Evolutionary conservation across 2,329 filamentous ascomycete genomes (phyloP).

Genomic region (Gaeumannomyces sp.): DNA sequence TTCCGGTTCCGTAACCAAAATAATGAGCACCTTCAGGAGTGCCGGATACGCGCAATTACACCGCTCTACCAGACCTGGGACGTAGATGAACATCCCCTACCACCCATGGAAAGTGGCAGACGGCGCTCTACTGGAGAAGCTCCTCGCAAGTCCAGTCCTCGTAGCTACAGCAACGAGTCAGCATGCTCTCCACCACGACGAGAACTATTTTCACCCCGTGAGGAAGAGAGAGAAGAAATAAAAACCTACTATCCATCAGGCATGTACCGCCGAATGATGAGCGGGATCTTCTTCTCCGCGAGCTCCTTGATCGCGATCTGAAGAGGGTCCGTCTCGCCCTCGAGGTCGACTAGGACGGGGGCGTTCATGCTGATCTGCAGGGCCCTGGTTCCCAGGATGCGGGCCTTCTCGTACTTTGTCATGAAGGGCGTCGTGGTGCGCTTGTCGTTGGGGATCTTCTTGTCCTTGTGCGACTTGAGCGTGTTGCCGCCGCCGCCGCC

Average conservation of each 20-base stretch:
- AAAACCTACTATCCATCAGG: slow-evolving; percentile 86
- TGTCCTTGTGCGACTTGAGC: slow-evolving; percentile 58
- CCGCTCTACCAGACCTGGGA: not conserved
- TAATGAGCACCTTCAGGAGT: not conserved
- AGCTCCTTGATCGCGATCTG: slow-evolving; percentile 98
- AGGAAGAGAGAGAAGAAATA: not conserved
- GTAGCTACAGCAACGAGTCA: slow-evolving; percentile 55
- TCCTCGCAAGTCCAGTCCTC: slow-evolving; percentile 99
- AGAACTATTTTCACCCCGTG: not conserved
- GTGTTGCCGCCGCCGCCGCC: slow-evolving; percentile 31
- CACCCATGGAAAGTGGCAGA: not conserved
- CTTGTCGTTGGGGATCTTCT: slow-evolving; percentile 85
- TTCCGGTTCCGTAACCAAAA: not conserved
- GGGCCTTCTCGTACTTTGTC: slow-evolving; percentile 97
- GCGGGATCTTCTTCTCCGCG: slow-evolving; percentile 95
- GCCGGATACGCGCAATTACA: not conserved
- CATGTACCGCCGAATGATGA: slow-evolving; percentile 91
- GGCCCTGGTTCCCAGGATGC: slow-evolving; percentile 87
- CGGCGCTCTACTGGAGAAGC: slow-evolving; percentile 52
- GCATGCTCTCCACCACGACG: slow-evolving; percentile 5
- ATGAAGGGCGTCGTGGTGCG: slow-evolving; percentile 94
- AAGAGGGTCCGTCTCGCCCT: slow-evolving; percentile 94
- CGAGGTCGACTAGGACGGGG: slow-evolving; percentile 89
- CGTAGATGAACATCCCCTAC: not conserved
- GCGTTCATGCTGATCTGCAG: slow-evolving; percentile 99